A percentile compares a stretch with the other conserved stretches of the same genome.
These are phyloP conservation scores for Ophiostoma montium DNA, from an alignment of 2,329 filamentous ascomycete genomes.

Conservation along the genomic window DNA sequence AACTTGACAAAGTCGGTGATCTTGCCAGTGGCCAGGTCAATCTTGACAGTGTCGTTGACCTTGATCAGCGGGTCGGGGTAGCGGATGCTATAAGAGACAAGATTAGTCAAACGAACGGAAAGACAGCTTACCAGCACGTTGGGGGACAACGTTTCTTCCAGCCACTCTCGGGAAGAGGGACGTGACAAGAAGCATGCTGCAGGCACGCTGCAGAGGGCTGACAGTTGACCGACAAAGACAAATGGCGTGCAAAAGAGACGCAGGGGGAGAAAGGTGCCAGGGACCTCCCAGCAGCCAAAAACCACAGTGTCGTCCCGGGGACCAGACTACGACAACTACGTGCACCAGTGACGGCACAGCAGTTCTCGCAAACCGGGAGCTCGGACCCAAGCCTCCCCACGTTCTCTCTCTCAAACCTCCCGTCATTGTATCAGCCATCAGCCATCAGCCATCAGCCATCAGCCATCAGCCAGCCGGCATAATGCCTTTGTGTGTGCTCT, in stretches of 20 bases:
- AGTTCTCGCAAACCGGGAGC: not conserved
- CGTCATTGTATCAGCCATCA: not conserved
- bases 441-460: not conserved
- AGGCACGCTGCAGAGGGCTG: too few relatives aligned
- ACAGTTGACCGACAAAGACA: not conserved
- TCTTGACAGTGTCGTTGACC: slow-evolving; percentile 99
- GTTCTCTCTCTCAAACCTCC: not conserved
- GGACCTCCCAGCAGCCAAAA: not conserved
- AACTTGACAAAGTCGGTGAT: slow-evolving; percentile 97
- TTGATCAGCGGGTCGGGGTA: slow-evolving; percentile 98
- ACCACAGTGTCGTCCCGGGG: not conserved
- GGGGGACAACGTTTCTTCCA: slow-evolving; percentile 10
- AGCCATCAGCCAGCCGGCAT: not conserved
- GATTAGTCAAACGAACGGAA: slow-evolving; percentile 26
- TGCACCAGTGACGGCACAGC: not conserved
- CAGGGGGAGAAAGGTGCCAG: not conserved
- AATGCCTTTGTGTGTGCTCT: not conserved
- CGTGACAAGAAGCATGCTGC: not conserved
- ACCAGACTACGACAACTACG: not conserved
- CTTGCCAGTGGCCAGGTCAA: slow-evolving; percentile 93
- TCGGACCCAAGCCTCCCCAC: not conserved
- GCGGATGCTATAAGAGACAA: slow-evolving; percentile 59
- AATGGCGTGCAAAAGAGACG: not conserved
- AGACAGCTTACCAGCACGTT: slow-evolving; percentile 35
- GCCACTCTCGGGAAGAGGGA: slow-evolving; percentile 15